Conservation (phyloP, 106 monocot genomes). For the Cymbidium sinense region DNA sequence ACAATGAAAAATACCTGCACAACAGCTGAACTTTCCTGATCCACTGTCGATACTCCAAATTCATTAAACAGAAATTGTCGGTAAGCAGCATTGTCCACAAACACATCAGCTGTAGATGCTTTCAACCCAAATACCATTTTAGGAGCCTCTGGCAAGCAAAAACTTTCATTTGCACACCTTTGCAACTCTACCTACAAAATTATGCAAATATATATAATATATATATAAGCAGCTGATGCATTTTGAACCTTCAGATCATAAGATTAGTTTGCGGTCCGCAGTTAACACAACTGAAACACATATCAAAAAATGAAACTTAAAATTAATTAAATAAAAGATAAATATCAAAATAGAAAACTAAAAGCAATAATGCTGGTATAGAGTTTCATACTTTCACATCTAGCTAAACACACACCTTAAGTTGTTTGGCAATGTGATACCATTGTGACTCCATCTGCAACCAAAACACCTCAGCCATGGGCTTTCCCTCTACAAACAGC, state of each 20-base stretch:
- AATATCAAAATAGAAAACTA: no score
- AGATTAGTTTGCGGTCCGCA: no score
- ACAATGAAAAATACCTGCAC: constrained; percentile 34
- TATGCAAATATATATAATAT: no score
- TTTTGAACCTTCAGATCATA: no score
- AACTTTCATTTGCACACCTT: constrained; percentile 39
- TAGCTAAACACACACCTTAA: neutral
- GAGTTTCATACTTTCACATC: neutral
- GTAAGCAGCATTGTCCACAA: constrained; percentile 63
- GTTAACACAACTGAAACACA: no score
- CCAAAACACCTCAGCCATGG: constrained; percentile 61
- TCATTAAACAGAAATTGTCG: constrained; percentile 42
- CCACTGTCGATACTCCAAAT: constrained; percentile 63
- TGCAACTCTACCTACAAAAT: constrained; percentile 37
- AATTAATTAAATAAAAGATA: no score
- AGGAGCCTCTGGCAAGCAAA: constrained; percentile 42
- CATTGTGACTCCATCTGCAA: constrained; percentile 33
- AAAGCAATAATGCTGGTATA: neutral
- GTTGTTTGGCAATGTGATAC: constrained; percentile 35
- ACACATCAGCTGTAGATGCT: constrained; percentile 59
- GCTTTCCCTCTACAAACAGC: constrained; percentile 38
- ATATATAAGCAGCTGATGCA: no score
- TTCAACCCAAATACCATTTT: constrained; percentile 39
- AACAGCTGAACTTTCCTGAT: constrained; percentile 71
- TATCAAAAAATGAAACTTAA: no score